Evolutionary conservation across 2,329 filamentous ascomycete species (phyloP), one percentile per base, ranked within the genome.

Genomic region (Fusarium hainanense): DNA sequence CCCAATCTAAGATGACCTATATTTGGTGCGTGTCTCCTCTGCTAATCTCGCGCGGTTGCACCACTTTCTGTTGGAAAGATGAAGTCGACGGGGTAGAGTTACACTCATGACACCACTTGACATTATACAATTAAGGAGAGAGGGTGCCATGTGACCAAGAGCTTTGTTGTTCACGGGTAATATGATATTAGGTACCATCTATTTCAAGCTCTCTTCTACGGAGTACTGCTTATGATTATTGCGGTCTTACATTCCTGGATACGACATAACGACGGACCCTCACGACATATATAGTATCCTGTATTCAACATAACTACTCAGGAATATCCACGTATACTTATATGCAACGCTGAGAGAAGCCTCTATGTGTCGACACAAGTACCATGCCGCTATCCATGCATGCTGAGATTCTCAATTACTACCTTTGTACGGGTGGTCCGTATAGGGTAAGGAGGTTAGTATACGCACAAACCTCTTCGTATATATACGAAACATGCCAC

Each of bases 21-120:
- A 58, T 70, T 68, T 63, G 58, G 66, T 40, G 52, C 21, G 44
- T 50, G 25, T 40, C 51, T 42, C 47, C 48, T 56, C 44, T 43
- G 30, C 30, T 48, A 48, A 69, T 67, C 14, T 61, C 42, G 54
- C 54, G n/a, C 34, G 9, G 51, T 62, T 27, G 32, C 41, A 66
- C 66, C 48, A 54, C 52, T 46, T 48, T 32, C 50, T 47, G 23
- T 51, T 57, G 50, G 37, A 47, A 32, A 52, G 34, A 59, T 59
- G 46, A 52, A 44, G 62, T 9, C 23, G 32, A 47, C 41, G 47
- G 25, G 41, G 44, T 51, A 58, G 20, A 57, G 40, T 57, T 42
- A 18, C 21, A 30, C 54, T 11, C 40, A 42, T 27, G n/a, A 41
- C 23, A 63, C 55, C 43, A 55, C 10, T 48, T 48, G 34, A 21